phyloP scores from a whole-genome alignment of 2,329 filamentous ascomycete genomes.

The Endoconidiophora laricicola region DNA sequence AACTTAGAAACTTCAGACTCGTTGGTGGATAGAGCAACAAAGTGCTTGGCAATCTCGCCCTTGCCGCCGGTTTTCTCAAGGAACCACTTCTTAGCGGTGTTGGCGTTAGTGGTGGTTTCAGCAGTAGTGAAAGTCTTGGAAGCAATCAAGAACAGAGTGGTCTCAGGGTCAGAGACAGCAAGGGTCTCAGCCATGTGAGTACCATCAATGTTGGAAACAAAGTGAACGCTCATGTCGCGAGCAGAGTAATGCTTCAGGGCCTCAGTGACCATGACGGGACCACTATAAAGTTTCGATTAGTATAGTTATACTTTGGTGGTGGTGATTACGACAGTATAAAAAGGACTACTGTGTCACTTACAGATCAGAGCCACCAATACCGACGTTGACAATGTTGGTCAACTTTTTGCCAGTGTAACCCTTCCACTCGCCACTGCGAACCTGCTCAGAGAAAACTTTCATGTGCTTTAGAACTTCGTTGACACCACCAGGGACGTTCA shows the following conservation, averaged over 20 bases:
- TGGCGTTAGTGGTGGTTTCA: conserved; percentile 93
- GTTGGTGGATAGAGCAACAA: conserved; percentile 94
- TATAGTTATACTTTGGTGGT: conserved; percentile 16
- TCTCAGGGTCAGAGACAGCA: conserved; percentile 78
- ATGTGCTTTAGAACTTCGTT: conserved; percentile 88
- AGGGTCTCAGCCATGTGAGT: conserved; percentile 95
- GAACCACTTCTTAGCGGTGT: conserved; percentile 95
- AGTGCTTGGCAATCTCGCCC: conserved; percentile 93
- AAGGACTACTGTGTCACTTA: conserved; percentile 31
- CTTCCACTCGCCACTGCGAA: conserved; percentile 91
- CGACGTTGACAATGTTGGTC: conserved; percentile 90
- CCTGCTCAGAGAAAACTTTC: conserved; percentile 93
- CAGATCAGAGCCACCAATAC: conserved; percentile 97
- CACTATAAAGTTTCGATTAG: conserved; percentile 32
- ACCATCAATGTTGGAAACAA: conserved; percentile 98
- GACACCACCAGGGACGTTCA: conserved; percentile 74
- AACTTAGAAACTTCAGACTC: conserved; percentile 93
- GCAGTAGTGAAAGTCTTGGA: conserved; percentile 99
- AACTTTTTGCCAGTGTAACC: conserved; percentile 95
- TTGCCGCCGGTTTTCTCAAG: conserved; percentile 59
- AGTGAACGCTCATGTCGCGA: conserved; percentile 76
- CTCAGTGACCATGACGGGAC: conserved; percentile 97
- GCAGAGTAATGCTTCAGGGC: conserved; percentile 89
- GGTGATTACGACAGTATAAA: conserved; percentile 14
- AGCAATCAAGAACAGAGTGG: conserved; percentile 94